phyloP scores from a whole-genome alignment of 257 asterid genomes.

The Cruciata laevipes region DNA sequence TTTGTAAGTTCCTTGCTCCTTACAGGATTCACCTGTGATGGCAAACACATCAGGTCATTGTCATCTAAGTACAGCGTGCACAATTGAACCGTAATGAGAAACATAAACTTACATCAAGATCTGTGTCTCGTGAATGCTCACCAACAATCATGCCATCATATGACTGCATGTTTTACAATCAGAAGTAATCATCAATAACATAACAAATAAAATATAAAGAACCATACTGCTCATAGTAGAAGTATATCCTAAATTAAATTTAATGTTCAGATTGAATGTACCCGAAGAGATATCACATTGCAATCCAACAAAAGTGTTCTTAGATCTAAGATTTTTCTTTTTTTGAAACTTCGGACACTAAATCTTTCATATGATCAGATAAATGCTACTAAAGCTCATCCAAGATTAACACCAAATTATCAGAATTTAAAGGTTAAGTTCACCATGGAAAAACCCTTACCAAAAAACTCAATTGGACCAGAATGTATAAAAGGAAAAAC shows the following conservation, averaged over 20 bases:
- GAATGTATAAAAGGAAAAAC: neutral
- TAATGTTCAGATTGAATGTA: neutral
- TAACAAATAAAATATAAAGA: too few species aligned
- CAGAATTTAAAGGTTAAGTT: neutral
- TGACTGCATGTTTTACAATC: constrained; percentile 43
- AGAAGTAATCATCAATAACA: neutral
- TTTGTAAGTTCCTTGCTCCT: constrained; percentile 75
- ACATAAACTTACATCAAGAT: constrained; percentile 76
- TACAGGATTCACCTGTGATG: constrained; percentile 80
- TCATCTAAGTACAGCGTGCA: constrained; percentile 6
- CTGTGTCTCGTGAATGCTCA: constrained; percentile 93
- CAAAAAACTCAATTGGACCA: neutral
- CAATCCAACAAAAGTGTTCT: neutral
- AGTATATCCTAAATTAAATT: neutral
- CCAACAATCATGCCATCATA: constrained; percentile 99
- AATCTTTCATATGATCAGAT: neutral
- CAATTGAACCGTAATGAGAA: constrained; percentile 3
- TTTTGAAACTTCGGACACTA: neutral
- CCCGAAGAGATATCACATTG: neutral
- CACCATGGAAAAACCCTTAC: neutral
- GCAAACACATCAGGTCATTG: constrained; percentile 17
- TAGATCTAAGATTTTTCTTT: neutral
- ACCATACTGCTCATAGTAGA: neutral
- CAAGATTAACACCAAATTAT: neutral
- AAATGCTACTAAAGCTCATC: neutral